Evolutionary conservation across 2,329 filamentous ascomycete species (phyloP).

Genomic region (Pyrenophora graminea): DNA sequence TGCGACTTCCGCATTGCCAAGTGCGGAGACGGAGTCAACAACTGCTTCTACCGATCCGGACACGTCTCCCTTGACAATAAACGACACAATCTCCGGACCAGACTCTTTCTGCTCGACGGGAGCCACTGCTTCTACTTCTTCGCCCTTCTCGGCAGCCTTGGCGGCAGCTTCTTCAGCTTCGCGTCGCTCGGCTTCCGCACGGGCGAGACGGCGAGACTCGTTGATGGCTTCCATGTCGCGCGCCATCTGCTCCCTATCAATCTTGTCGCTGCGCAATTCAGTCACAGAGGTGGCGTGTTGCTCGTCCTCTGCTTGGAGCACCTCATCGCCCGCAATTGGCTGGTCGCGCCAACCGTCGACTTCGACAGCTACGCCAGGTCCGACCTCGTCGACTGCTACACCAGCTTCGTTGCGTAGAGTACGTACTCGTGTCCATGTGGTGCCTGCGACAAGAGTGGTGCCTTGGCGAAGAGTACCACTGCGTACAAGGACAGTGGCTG

Average conservation of each 20-base stretch:
- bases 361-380: conserved; percentile 87
- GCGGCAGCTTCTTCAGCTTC: conserved; percentile 60
- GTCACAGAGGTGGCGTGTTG: conserved; percentile 77
- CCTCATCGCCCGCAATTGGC: conserved; percentile 82
- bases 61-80: conserved; percentile 91
- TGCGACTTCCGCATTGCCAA: conserved; percentile 83
- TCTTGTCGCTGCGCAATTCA: conserved; percentile 72
- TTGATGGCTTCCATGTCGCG: conserved; percentile 79
- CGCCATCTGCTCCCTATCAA: conserved; percentile 67
- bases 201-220: conserved; percentile 62
- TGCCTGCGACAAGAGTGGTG: conserved; percentile 84
- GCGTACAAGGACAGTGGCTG: conserved; percentile 86
- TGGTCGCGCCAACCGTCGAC: conserved; percentile 93
- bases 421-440: conserved; percentile 85
- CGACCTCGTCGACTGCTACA: conserved; percentile 69
- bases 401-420: conserved; percentile 85
- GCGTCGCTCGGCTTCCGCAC: conserved; percentile 62
- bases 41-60: conserved; percentile 93
- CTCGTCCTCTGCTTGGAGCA: conserved; percentile 81
- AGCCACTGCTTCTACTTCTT: conserved; percentile 14
- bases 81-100: conserved; percentile 67
- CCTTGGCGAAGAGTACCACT: conserved; percentile 82
- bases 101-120: conserved; percentile 49
- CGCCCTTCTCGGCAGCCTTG: conserved; percentile 29
- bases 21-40: conserved; percentile 71